Evolutionary conservation across 768 basidiomycete genomes (phyloP).

Genomic region (Sarcodon sp.): DNA sequence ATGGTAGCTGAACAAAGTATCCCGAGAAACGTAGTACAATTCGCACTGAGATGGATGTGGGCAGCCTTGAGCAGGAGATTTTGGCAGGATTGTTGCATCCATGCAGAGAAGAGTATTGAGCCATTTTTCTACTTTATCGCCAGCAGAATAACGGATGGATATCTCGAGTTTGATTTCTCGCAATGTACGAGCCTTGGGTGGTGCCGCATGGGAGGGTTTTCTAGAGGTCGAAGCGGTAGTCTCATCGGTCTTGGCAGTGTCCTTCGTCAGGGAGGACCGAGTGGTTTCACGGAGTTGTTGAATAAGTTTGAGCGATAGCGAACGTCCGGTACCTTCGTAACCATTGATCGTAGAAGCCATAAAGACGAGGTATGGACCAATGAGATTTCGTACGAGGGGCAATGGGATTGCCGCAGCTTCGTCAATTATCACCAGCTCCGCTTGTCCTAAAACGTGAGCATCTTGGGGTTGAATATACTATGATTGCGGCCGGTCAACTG

Average conservation of each 20-base stretch:
- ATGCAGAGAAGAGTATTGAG: conserved; percentile 83
- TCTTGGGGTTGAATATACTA: conserved; percentile 99
- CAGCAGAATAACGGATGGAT: conserved; percentile 83
- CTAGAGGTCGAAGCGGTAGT: conserved; percentile 31
- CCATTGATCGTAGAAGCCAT: conserved; percentile 99
- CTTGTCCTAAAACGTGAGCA: conserved; percentile 93
- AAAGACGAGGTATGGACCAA: conserved; percentile 95
- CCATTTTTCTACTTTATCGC: conserved; percentile 92
- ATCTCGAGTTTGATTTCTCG: conserved; percentile 92
- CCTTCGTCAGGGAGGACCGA: conserved; percentile 64
- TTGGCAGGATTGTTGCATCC: conserved; percentile 59
- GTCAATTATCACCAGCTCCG: conserved; percentile 94
- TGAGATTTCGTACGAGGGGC: conserved; percentile 87
- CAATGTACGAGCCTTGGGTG: conserved; percentile 60
- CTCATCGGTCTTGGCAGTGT: conserved; percentile 27
- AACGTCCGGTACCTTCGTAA: conserved; percentile 99
- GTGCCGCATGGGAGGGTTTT: conserved; percentile 39
- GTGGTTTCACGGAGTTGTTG: conserved; percentile 93
- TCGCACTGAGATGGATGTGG: conserved; percentile 93
- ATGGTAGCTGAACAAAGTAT: conserved; percentile 95
- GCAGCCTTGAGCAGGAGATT: conserved; percentile 55
- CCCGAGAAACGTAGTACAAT: conserved; percentile 89
- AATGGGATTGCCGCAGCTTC: conserved; percentile 98
- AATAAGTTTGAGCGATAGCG: conserved; percentile 93
- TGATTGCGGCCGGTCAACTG: neutral